These are phyloP conservation scores for Ogataea degrootiae DNA, from an alignment of 805 yeast species.

Conservation along the genomic window DNA sequence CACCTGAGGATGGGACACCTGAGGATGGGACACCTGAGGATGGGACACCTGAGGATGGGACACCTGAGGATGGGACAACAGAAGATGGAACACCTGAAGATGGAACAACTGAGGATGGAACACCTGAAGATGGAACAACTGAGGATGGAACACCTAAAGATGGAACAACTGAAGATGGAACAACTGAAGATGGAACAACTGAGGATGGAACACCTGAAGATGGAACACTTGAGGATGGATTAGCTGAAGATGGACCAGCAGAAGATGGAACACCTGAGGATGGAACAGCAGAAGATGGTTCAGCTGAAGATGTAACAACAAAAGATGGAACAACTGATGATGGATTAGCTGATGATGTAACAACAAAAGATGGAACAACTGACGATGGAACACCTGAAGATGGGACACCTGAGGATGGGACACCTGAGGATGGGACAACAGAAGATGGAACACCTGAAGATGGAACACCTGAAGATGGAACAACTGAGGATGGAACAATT, in stretches of 20 bases:
- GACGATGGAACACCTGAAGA: neutral
- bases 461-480: neutral
- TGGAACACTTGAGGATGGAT: neutral
- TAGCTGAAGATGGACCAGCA: neutral
- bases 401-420: neutral
- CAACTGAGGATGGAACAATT: neutral
- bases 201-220: neutral
- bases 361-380: constrained; percentile 3
- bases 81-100: constrained; percentile 4
- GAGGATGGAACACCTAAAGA: neutral
- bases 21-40: constrained; percentile 2
- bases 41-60: neutral
- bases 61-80: neutral
- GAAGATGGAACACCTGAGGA: neutral
- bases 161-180: neutral
- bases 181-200: neutral
- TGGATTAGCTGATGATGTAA: neutral
- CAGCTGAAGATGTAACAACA: neutral
- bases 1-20: neutral
- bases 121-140: neutral
- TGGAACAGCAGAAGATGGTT: neutral
- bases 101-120: neutral
- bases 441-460: neutral
- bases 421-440: neutral
- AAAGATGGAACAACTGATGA: constrained; percentile 2